Evolutionary conservation across 192 early-diverging fungal species (phyloP), one percentile per base, ranked within the genome.

Genomic region (Glomus cerebriforme): DNA sequence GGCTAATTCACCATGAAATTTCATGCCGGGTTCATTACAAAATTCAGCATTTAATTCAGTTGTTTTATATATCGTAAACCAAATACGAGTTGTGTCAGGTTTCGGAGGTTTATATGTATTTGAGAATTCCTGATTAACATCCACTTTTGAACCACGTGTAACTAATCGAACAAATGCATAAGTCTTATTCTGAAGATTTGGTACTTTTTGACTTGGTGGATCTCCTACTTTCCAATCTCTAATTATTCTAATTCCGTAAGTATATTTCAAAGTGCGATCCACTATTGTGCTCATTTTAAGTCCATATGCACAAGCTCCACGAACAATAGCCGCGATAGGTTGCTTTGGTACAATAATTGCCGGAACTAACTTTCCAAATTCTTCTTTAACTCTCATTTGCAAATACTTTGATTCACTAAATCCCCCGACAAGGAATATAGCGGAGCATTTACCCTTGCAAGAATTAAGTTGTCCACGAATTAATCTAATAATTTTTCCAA

Each of bases 361-460:
- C 0, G 43, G 45, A 4, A 87, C 80, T 45, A 73, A 65, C 47
- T 45, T 72, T 17, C 59, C 66, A 71, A 86, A 85, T 19, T 69
- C 67, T 35, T 73, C 31, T 66, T 82, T 82, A 26, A 89, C 74
- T 39, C 74, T 64, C 3, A 79, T 59, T 65, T 82, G 82, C 8
- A 89, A 59, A 45, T 87, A 87, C 8, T 79, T 75, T 7, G 86
- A 87, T 54, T 84, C 83, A 22, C 88, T 87, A 75, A 87, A 87
- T 62, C 88, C 88, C 22, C 88, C 88, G 7, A 89, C 87, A 74
- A 89, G 60, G 73, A 89, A 89, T n/a, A 86, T 83, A 15, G 85
- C 83, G n/a, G 80, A 73, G 2, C 85, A 73, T n/a, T 47, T 66
- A 12, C 72, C 71, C 27, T 82, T 74, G 5, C 76, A 60, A 62